phyloP scores from a whole-genome alignment of 179 eudicot genomes.

The Silene vulgaris region DNA sequence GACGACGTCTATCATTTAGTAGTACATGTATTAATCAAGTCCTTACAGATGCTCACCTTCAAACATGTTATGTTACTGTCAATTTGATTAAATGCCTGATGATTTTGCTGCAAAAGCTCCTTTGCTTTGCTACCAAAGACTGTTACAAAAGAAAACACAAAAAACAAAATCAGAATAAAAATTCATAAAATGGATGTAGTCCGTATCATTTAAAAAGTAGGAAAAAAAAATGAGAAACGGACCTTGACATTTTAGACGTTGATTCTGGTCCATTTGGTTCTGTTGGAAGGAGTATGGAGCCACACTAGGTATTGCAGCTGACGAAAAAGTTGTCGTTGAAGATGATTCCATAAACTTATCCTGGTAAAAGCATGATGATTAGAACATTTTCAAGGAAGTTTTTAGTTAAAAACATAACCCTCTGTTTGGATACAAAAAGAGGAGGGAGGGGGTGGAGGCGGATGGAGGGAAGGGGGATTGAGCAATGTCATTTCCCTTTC shows the following conservation, averaged over 20 bases:
- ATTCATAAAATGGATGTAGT: too few species aligned
- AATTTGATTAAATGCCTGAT: conserved; percentile 43
- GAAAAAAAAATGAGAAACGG: conserved; percentile 17
- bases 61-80: conserved; percentile 44
- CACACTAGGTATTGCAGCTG: conserved; percentile 36
- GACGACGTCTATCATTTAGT: neutral
- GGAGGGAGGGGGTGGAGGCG: too few species aligned
- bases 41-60: conserved; percentile 37
- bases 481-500: too few species aligned
- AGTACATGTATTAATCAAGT: neutral
- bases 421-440: too few species aligned
- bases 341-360: conserved; percentile 60
- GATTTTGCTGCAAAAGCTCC: conserved; percentile 60
- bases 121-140: conserved; percentile 48
- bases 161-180: conserved; percentile 6
- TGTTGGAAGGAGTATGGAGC: conserved; percentile 43
- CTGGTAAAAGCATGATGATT: conserved; percentile 40
- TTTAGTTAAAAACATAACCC: neutral
- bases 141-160: conserved; percentile 31
- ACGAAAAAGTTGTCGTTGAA: conserved; percentile 39
- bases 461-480: too few species aligned
- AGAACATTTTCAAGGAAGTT: conserved; percentile 12
- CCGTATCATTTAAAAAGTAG: neutral
- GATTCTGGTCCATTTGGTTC: conserved; percentile 44
- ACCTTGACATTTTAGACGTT: conserved; percentile 51